Evolutionary conservation across 1,284 basidiomycete species (phyloP).

Genomic region (Cryptococcus sp.): DNA sequence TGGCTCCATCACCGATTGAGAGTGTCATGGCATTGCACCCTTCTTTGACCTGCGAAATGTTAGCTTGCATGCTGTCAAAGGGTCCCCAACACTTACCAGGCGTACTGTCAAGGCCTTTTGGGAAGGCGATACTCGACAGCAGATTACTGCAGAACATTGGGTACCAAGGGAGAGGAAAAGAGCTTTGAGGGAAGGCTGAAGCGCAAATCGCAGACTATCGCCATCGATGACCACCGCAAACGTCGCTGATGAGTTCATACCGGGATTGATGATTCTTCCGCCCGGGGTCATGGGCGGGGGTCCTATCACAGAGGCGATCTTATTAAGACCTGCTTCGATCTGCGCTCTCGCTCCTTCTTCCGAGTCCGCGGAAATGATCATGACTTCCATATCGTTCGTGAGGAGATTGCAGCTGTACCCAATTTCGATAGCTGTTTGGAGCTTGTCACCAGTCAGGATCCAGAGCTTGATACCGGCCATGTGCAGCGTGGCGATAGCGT

Average conservation of each 20-base stretch:
- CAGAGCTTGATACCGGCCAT: slow-evolving; percentile 95
- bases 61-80: too few species aligned
- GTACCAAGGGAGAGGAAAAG: slow-evolving; percentile 90
- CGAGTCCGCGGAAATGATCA: slow-evolving; percentile 89
- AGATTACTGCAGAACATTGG: slow-evolving; percentile 95
- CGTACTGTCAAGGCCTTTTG: slow-evolving; percentile 96
- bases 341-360: slow-evolving; percentile 74
- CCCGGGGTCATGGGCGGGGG: slow-evolving; percentile 41
- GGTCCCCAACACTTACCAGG: slow-evolving; percentile 60
- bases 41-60: slow-evolving; percentile 73
- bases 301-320: slow-evolving; percentile 79
- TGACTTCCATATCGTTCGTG: slow-evolving; percentile 84
- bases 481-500: slow-evolving; percentile 89
- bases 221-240: slow-evolving; percentile 98
- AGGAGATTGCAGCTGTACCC: slow-evolving; percentile 89
- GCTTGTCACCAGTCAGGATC: slow-evolving; percentile 78
- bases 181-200: slow-evolving; percentile 74
- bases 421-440: slow-evolving; percentile 97
- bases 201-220: slow-evolving; percentile 81
- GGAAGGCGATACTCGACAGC: slow-evolving; percentile 92
- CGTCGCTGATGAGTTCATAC: slow-evolving; percentile 44
- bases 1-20: slow-evolving; percentile 86
- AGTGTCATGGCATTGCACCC: slow-evolving; percentile 94
- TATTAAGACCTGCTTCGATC: slow-evolving; percentile 91
- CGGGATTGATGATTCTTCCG: slow-evolving; percentile 33